phyloP scores from a whole-genome alignment of 805 yeast species.

The Candida glaebosa region DNA sequence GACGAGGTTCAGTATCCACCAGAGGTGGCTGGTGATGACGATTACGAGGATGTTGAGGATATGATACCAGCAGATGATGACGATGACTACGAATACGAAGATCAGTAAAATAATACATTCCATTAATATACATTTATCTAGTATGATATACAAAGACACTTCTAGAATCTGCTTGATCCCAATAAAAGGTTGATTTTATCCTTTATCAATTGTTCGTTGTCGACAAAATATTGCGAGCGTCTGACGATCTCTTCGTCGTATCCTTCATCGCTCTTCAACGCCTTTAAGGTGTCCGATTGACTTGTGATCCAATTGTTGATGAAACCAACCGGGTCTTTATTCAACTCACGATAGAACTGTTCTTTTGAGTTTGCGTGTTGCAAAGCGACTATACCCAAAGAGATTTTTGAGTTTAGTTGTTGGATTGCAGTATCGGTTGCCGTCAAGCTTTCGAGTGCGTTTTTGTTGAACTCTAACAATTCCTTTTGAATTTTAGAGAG shows the following conservation, averaged over 20 bases:
- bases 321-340: constrained; percentile 74
- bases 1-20: constrained; percentile 6
- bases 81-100: constrained; percentile 16
- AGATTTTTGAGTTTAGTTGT: constrained; percentile 39
- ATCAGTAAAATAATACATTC: constrained; percentile 4
- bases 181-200: constrained; percentile 78
- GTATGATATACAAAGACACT: not conserved
- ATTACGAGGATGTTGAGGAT: constrained; percentile 17
- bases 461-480: constrained; percentile 32
- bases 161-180: constrained; percentile 48
- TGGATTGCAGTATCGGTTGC: constrained; percentile 43
- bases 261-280: constrained; percentile 85
- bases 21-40: constrained; percentile 10
- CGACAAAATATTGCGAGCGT: constrained; percentile 73
- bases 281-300: constrained; percentile 80
- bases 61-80: constrained; percentile 13
- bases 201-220: constrained; percentile 59
- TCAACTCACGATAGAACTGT: constrained; percentile 70
- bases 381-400: constrained; percentile 49
- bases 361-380: constrained; percentile 62
- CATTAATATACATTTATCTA: constrained; percentile 2
- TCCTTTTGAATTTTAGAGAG: constrained; percentile 35
- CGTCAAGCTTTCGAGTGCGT: constrained; percentile 41
- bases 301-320: constrained; percentile 71
- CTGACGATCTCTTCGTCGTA: constrained; percentile 86